These are phyloP conservation scores for Elaeagnus macrophylla DNA, from an alignment of 306 rosid genomes.

Conservation along the genomic window DNA sequence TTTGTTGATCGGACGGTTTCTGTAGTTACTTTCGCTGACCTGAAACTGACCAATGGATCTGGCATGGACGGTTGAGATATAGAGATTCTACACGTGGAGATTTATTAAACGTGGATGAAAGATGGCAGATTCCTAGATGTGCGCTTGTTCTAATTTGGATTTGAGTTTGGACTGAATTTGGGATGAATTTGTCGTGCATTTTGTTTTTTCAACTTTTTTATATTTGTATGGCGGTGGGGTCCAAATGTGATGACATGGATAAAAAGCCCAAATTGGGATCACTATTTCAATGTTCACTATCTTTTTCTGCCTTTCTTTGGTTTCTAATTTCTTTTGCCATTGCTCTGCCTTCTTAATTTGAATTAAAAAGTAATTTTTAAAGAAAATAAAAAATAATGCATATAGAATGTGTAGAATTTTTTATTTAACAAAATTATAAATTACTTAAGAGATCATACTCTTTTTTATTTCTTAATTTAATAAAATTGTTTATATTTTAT, in stretches of 20 bases:
- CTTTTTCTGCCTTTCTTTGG: no score
- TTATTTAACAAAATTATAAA: no score
- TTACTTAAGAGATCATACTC: no score
- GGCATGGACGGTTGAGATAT: slow-evolving; percentile 40
- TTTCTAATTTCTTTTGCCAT: no score
- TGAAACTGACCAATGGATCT: slow-evolving; percentile 37
- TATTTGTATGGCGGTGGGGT: slow-evolving; percentile 13
- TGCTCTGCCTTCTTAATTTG: no score
- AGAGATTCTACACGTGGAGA: slow-evolving; percentile 20
- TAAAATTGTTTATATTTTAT: no score
- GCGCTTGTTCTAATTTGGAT: slow-evolving; percentile 25
- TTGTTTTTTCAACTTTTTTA: slow-evolving; percentile 30
- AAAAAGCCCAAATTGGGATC: slow-evolving; percentile 10
- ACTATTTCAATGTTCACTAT: no score
- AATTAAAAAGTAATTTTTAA: no score
- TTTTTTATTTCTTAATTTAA: no score
- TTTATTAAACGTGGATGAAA: not conserved
- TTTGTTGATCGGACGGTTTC: slow-evolving; percentile 20
- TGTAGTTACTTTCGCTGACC: slow-evolving; percentile 20
- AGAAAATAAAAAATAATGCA: no score
- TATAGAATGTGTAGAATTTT: no score
- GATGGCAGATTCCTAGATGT: not conserved
- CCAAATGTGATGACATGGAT: slow-evolving; percentile 38
- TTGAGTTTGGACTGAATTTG: slow-evolving; percentile 40
- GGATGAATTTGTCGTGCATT: slow-evolving; percentile 49